Evolutionary conservation across 1,284 basidiomycete species (phyloP).

Genomic region (Farysia itapuensis): DNA sequence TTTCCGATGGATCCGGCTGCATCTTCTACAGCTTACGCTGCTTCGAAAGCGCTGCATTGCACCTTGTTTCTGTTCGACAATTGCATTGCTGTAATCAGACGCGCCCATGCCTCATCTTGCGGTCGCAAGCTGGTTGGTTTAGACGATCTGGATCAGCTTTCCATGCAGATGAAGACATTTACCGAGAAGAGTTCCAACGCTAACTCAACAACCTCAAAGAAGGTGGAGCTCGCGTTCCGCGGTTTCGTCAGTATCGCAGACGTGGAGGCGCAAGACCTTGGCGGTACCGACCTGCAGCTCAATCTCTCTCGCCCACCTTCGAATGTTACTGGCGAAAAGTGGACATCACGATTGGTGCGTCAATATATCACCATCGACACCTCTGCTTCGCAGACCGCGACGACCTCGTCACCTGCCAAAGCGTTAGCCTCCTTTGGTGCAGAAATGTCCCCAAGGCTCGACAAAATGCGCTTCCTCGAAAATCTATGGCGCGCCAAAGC

Average conservation of each 20-base stretch:
- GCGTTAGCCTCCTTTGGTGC: slow-evolving; percentile 9
- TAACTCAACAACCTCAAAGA: slow-evolving; percentile 65
- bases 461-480: slow-evolving; percentile 56
- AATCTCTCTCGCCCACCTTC: slow-evolving; percentile 56
- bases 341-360: slow-evolving; percentile 37
- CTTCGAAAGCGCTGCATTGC: slow-evolving; percentile 68
- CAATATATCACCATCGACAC: slow-evolving; percentile 43
- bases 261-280: slow-evolving; percentile 66
- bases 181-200: slow-evolving; percentile 59
- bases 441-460: slow-evolving; percentile 35
- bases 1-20: slow-evolving; percentile 27
- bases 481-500: slow-evolving; percentile 56
- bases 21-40: slow-evolving; percentile 9
- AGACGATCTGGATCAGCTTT: slow-evolving; percentile 78
- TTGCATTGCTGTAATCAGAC: slow-evolving; percentile 86
- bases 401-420: slow-evolving; percentile 5
- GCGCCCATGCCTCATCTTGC: slow-evolving; percentile 72
- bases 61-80: slow-evolving; percentile 94
- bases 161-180: slow-evolving; percentile 53
- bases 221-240: slow-evolving; percentile 79
- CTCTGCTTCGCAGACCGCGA: slow-evolving; percentile 1
- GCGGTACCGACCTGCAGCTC: slow-evolving; percentile 73
- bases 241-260: slow-evolving; percentile 84
- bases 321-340: slow-evolving; percentile 41
- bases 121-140: slow-evolving; percentile 78